Conservation (phyloP, 2,329 filamentous ascomycete species). For the Cadophora gregata region DNA sequence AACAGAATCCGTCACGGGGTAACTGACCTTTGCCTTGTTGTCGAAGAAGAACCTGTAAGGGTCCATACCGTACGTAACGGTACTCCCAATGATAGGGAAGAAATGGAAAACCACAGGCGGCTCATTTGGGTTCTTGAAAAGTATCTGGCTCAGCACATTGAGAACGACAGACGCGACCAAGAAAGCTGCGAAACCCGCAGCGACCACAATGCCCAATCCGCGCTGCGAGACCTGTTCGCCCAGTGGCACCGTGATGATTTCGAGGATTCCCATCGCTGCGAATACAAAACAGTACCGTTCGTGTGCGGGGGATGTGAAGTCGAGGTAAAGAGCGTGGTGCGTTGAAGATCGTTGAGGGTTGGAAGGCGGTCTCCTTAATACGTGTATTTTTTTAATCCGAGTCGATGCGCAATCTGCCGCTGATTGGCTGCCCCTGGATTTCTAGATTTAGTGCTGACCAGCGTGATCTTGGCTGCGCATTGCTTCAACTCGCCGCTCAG, state of each 20-base stretch:
- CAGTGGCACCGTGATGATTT: conserved; percentile 39
- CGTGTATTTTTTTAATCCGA: background rate
- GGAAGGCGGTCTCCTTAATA: conserved; percentile 21
- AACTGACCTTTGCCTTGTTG: conserved; percentile 73
- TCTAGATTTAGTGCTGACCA: background rate
- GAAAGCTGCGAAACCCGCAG: conserved; percentile 43
- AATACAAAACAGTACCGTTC: conserved; percentile 8
- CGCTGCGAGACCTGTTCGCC: conserved; percentile 40
- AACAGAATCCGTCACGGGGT: conserved; percentile 44
- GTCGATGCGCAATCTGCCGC: conserved; percentile 21
- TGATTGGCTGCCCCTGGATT: conserved; percentile 31
- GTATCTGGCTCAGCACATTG: conserved; percentile 81
- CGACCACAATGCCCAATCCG: conserved; percentile 38
- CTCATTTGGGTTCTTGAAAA: conserved; percentile 83
- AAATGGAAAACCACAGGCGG: conserved; percentile 82
- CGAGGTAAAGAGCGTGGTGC: conserved; percentile 7
- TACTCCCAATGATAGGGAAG: conserved; percentile 86
- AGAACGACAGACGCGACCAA: conserved; percentile 66
- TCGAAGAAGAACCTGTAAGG: conserved; percentile 84
- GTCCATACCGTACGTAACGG: conserved; percentile 93
- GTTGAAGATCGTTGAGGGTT: conserved; percentile 6
- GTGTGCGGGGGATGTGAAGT: conserved; percentile 6
- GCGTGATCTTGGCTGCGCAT: background rate
- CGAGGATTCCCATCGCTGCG: conserved; percentile 42
- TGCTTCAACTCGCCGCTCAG: background rate